Evolutionary conservation across 2,329 filamentous ascomycete species (phyloP).

Genomic region (Xylariaceae sp.): DNA sequence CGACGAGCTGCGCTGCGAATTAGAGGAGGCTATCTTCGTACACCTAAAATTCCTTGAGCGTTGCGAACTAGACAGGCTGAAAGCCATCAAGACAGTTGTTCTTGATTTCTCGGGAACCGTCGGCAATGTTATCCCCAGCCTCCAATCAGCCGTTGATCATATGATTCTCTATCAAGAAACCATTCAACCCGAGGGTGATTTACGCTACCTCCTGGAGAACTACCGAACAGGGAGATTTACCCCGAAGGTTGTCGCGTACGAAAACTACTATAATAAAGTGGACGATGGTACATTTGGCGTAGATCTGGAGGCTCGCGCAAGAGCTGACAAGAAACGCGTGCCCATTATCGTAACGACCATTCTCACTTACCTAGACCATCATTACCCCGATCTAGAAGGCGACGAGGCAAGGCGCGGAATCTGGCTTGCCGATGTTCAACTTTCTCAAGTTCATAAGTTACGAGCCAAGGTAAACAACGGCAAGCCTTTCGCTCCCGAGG

Average conservation of each 20-base stretch:
- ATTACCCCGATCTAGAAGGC: constrained; percentile 95
- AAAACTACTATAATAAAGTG: constrained; percentile 98
- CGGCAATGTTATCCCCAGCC: constrained; percentile 93
- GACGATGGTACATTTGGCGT: constrained; percentile 98
- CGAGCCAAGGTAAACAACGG: constrained; percentile 82
- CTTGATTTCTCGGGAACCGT: constrained; percentile 96
- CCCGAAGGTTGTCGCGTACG: constrained; percentile 86
- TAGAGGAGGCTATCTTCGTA: constrained; percentile 92
- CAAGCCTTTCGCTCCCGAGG: constrained; percentile 69
- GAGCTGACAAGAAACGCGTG: constrained; percentile 92
- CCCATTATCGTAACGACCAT: constrained; percentile 89
- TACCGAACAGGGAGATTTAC: constrained; percentile 93
- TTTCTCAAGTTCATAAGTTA: constrained; percentile 79
- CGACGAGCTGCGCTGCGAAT: constrained; percentile 82
- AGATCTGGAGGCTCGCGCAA: constrained; percentile 89
- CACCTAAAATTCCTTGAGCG: constrained; percentile 96
- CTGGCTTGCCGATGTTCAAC: constrained; percentile 89
- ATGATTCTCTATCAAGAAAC: constrained; percentile 99
- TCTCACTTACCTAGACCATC: constrained; percentile 90
- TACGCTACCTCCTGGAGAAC: constrained; percentile 92
- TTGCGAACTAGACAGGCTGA: constrained; percentile 91
- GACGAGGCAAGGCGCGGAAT: constrained; percentile 89
- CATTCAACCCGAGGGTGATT: constrained; percentile 84
- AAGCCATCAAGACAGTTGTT: constrained; percentile 96
- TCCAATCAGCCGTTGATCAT: constrained; percentile 93